Base-by-base conservation (phyloP, 805 yeast genomes). In the Yamadazyma paraphyllophila region DNA sequence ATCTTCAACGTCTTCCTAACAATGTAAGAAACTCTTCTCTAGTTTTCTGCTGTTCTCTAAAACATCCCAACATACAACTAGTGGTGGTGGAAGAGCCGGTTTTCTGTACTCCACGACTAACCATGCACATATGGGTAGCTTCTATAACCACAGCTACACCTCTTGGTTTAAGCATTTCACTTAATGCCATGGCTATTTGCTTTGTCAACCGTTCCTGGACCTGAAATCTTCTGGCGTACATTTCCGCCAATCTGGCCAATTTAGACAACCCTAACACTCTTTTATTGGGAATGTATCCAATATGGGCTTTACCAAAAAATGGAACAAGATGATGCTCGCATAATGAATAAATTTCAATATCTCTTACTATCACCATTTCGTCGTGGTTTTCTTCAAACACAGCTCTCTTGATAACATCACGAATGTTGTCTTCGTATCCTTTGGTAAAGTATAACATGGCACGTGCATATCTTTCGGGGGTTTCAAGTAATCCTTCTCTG, bases 101-200 rank as follows among this genome's bases (percentile, higher is more conserved):
- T 67, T 94, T 94, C 66, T 94, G 97, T 24, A 94, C 88, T 46
- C 99, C 99, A 62, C 99, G 80, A 64, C 96, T 88, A 24, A 92
- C 98, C 99, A 94, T 94, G 66, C 99, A 94, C 99, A 94, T 94
- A 63, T 94, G 99, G 2, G 92, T 81, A 14, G 97, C 97, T 67
- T 94, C 99, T 59, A 94, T 90, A 24, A 94, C 98, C 34, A 94
- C 99, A 1, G 98, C 99, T 7, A 94, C 99, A 50, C 99, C 99
- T 59, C 91, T 79, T 13, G 99, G 99, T 59, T 86, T 84, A 58
- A 94, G 74, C 48, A 91, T 88, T 60, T 90, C 97, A 63, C 85
- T 82, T 45, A 94, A 69, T 1, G 98, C 97, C 86, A 90, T 88
- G 27, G 99, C 98, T 44, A 94, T 91, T 66, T 94, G 99, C 65